Conservation (phyloP, 352 stramenopile species). For the Pythium brachiatum region DNA sequence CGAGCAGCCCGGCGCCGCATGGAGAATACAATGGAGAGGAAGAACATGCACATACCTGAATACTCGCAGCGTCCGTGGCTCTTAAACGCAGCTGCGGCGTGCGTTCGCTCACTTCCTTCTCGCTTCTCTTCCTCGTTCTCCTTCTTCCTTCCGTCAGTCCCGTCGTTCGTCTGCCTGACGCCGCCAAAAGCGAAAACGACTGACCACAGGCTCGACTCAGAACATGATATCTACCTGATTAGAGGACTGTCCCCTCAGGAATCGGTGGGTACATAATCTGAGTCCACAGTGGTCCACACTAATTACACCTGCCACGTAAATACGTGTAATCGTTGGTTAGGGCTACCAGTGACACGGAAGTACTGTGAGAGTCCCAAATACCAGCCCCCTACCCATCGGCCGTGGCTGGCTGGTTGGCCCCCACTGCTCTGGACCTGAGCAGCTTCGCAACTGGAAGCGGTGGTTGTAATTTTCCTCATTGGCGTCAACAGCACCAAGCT, state of each 20-base stretch:
- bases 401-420: slow-evolving; percentile 23
- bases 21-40: background rate
- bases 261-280: background rate
- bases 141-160: background rate
- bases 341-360: background rate
- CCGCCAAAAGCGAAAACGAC: too few species aligned
- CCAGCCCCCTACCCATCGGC: background rate
- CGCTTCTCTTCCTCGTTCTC: background rate
- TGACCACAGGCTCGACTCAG: background rate
- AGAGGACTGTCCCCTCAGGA: slow-evolving; percentile 5
- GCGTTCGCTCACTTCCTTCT: too few species aligned
- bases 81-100: too few species aligned
- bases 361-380: slow-evolving; percentile 9
- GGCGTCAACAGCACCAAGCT: slow-evolving; percentile 31
- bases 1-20: background rate
- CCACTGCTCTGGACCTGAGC: slow-evolving; percentile 6
- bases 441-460: slow-evolving; percentile 17
- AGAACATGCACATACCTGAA: background rate
- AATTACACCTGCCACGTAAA: slow-evolving; percentile 3
- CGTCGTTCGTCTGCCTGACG: background rate
- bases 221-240: slow-evolving; percentile 14
- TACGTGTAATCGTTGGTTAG: slow-evolving; percentile 3
- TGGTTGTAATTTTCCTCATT: slow-evolving; percentile 34
- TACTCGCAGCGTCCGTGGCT: background rate
- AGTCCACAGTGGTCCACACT: slow-evolving; percentile 10